Evolutionary conservation across 108 stramenopile species (phyloP), one percentile per base, ranked within the genome.

Genomic region (Fragilaria radians): DNA sequence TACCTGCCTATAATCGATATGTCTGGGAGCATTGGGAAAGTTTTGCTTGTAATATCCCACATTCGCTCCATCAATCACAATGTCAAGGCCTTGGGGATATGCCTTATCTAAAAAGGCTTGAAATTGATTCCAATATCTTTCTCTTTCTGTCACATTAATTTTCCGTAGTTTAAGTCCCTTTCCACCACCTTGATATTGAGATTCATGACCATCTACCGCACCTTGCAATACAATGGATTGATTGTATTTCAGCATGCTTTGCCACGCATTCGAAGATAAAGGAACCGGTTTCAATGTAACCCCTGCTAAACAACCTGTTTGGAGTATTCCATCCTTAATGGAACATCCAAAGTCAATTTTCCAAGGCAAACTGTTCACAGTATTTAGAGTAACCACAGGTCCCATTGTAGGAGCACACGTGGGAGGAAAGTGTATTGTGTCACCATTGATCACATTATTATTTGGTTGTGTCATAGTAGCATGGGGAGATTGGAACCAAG

Each of bases 51-150:
- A 96, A 78, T 96, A 97, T 0, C 96, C 97, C 28, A 98, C 82
- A 76, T 99, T 99, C 18, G 99, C 99, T 2, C 96, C 97, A 74
- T 99, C 99, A 54, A 99, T 76, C n/a, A 98, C 82, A 5, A 85
- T 65, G 64, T 88, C 80, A 52, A 66, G 24, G 17, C 28, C 48
- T n/a, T 48, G 48, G 11, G 21, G 17, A 2, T 19, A 29, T 4
- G 57, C 46, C n/a, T 18, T 24, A 0, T 5, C 33, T 42, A 80
- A 51, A 63, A 69, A 80, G 14, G 58, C 33, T 1, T 46, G 25
- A 59, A 78, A 83, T 3, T 47, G 21, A 0, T 59, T 54, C 82
- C 82, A 79, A 32, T 71, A 31, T 27, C 30, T 5, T 19, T 61
- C 19, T 28, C 76, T 73, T 28, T 59, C 54, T 52, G 71, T 61